Percentiles rank a stretch among this genome's conserved stretches.
Conservation (phyloP, 1,284 basidiomycete genomes). For the Ustilago hordei region DNA sequence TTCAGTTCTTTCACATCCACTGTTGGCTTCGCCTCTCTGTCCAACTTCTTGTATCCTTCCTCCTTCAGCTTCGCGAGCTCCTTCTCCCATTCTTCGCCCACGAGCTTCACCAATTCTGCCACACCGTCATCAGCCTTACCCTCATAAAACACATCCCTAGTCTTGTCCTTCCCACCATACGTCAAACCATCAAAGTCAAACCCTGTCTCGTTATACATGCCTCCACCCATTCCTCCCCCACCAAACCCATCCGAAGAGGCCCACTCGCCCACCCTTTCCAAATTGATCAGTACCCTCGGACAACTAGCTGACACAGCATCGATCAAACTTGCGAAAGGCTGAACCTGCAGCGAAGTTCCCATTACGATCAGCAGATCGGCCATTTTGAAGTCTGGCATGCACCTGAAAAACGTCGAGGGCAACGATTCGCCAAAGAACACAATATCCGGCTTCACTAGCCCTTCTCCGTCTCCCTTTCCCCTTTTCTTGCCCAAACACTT, state of each 20-base stretch:
- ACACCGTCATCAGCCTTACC: conserved; percentile 63
- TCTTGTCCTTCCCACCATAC: conserved; percentile 32
- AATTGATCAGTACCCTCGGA: conserved; percentile 73
- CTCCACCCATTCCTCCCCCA: conserved; percentile 65
- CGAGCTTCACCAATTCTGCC: conserved; percentile 40
- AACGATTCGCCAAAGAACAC: conserved; percentile 68
- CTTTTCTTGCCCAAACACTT: conserved; percentile 31
- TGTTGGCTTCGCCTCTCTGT: conserved; percentile 13
- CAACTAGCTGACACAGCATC: conserved; percentile 70
- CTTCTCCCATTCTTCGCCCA: conserved; percentile 55
- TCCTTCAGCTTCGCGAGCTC: conserved; percentile 32
- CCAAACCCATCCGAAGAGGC: conserved; percentile 70
- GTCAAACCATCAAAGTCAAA: conserved; percentile 65
- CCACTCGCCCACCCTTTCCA: conserved; percentile 73
- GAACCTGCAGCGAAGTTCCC: conserved; percentile 85
- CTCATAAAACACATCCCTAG: conserved; percentile 60
- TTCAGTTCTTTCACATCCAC: not conserved
- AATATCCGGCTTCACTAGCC: conserved; percentile 68
- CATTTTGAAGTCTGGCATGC: conserved; percentile 70
- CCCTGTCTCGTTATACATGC: conserved; percentile 48
- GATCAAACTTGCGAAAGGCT: conserved; percentile 74
- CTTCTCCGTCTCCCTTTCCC: conserved; percentile 30
- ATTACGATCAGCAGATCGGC: conserved; percentile 91
- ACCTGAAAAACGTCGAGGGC: conserved; percentile 63
- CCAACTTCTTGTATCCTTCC: conserved; percentile 26